These are phyloP conservation scores for Nicotiana undulata DNA, from an alignment of 257 asterid species.

Conservation along the genomic window DNA sequence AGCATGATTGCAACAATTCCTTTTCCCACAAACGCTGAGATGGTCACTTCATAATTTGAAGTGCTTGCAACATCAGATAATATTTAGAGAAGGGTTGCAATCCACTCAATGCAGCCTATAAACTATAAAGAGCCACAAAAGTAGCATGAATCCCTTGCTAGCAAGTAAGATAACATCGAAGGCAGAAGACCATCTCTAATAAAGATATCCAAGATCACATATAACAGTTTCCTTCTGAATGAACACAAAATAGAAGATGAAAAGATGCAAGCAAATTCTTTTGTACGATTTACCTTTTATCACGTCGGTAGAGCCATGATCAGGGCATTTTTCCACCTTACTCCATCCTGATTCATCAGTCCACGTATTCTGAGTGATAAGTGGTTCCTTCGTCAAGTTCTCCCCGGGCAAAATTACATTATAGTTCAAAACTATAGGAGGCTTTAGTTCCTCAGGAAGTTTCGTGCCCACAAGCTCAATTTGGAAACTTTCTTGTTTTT, in stretches of 20 bases:
- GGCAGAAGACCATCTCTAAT: not conserved
- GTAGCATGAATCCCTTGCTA: not conserved
- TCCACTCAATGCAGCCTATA: not conserved
- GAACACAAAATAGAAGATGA: not conserved
- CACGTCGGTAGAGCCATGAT: constrained; percentile 35
- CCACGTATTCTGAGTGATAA: constrained; percentile 75
- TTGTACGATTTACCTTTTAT: constrained; percentile 36
- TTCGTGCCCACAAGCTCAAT: constrained; percentile 61
- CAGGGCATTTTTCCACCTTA: constrained; percentile 76
- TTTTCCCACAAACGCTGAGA: not conserved
- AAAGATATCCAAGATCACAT: not conserved
- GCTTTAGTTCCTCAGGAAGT: constrained; percentile 37
- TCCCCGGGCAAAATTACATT: constrained; percentile 61
- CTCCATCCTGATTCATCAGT: constrained; percentile 79
- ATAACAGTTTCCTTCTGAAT: not conserved
- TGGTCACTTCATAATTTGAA: not conserved
- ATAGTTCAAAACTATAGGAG: constrained; percentile 63
- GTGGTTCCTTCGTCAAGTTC: constrained; percentile 70
- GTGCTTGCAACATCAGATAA: not conserved
- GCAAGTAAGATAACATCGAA: not conserved
- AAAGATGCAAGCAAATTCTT: not conserved
- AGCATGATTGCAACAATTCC: not conserved
- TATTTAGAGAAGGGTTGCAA: not conserved
- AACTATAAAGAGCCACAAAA: not conserved
- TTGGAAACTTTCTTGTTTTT: constrained; percentile 43